A percentile compares a stretch with the other conserved stretches of the same genome.
phyloP scores from a whole-genome alignment of 2,329 filamentous ascomycete genomes.

The Clarireedia monteithiana region DNA sequence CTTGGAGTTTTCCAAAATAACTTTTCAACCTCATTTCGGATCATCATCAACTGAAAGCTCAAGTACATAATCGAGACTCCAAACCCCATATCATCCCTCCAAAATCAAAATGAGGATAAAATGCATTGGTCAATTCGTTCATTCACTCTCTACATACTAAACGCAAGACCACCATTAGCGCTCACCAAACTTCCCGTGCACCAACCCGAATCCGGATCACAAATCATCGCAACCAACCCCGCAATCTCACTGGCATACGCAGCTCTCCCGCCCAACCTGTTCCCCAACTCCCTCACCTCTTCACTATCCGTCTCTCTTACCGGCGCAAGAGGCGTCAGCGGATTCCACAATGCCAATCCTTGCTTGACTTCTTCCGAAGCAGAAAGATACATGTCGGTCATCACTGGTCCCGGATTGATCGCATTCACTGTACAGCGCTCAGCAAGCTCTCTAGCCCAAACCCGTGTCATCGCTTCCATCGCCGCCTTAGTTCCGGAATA shows the following conservation, averaged over 20 bases:
- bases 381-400: conserved; percentile 9
- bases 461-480: conserved; percentile 53
- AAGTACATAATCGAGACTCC: too few species aligned
- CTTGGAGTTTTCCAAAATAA: too few species aligned
- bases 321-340: conserved; percentile 22
- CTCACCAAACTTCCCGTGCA: conserved; percentile 1
- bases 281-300: conserved; percentile 7
- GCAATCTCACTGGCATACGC: conserved; percentile 11
- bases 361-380: conserved; percentile 50
- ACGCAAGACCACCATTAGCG: conserved; percentile 1
- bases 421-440: conserved; percentile 2
- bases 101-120: too few species aligned
- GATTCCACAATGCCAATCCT: conserved; percentile 51
- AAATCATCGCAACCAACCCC: conserved; percentile 6
- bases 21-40: too few species aligned
- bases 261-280: conserved; percentile 16
- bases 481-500: conserved; percentile 59
- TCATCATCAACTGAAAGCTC: too few species aligned
- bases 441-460: conserved; percentile 4
- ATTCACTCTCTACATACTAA: neutral
- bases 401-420: conserved; percentile 5
- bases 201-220: conserved; percentile 5
- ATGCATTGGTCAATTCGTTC: too few species aligned
- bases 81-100: too few species aligned
- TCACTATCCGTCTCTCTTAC: conserved; percentile 4